Percentiles rank a stretch among this genome's conserved stretches.
phyloP scores from a whole-genome alignment of 2,329 filamentous ascomycete species.

The Lanzia echinophila region DNA sequence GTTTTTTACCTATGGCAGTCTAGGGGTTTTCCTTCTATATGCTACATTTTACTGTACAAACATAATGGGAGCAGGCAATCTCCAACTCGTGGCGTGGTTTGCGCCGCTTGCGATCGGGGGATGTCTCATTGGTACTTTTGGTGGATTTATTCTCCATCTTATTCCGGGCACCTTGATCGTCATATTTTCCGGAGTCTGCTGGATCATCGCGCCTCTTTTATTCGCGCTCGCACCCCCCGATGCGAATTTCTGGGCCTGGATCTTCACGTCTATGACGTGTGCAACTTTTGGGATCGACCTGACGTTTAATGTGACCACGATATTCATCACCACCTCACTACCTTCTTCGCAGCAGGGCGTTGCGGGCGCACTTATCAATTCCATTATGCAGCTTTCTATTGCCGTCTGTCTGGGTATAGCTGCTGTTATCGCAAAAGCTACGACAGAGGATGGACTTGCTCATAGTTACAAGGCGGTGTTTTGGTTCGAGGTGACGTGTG shows the following conservation, averaged over 20 bases:
- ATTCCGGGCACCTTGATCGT: conserved; percentile 44
- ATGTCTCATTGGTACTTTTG: conserved; percentile 57
- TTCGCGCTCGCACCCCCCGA: conserved; percentile 46
- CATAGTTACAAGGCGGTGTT: conserved; percentile 3
- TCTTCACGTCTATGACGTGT: conserved; percentile 61
- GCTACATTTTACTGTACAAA: conserved; percentile 56
- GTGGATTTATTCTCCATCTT: conserved; percentile 40
- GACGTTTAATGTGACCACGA: conserved; percentile 64
- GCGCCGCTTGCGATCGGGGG: conserved; percentile 49
- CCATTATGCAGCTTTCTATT: conserved; percentile 6
- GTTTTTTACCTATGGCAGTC: conserved; percentile 58
- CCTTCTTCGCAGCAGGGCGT: conserved; percentile 59
- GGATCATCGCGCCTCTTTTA: conserved; percentile 41
- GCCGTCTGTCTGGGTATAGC: conserved; percentile 5
- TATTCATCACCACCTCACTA: conserved; percentile 67
- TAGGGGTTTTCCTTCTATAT: conserved; percentile 62
- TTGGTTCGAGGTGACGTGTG: conserved; percentile 8
- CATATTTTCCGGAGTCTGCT: conserved; percentile 42
- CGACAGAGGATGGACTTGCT: neutral
- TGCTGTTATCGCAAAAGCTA: neutral
- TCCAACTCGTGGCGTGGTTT: conserved; percentile 54
- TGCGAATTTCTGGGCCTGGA: conserved; percentile 51
- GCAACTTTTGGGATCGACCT: conserved; percentile 66
- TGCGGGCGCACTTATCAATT: conserved; percentile 61
- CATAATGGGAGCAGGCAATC: conserved; percentile 44